Evolutionary conservation across 1,284 basidiomycete species (phyloP).

Genomic region (Cutaneotrichosporon arboriforme): DNA sequence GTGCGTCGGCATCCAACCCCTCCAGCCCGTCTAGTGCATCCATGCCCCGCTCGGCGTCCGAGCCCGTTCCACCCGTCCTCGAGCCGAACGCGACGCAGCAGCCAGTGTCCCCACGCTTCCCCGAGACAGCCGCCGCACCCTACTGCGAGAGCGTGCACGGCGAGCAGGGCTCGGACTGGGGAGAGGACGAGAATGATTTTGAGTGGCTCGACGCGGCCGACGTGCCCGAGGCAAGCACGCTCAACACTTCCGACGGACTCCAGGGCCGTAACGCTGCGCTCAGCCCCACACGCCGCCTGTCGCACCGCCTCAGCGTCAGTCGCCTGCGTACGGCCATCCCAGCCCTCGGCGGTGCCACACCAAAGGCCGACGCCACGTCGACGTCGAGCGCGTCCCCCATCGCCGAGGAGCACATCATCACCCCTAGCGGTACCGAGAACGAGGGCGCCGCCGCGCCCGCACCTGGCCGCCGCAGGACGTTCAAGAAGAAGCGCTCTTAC

Average conservation of each 20-base stretch:
- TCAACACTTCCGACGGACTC: background rate
- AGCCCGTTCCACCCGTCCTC: constrained; percentile 1
- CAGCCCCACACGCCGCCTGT: too few species aligned
- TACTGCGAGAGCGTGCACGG: constrained; percentile 38
- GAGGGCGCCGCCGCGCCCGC: background rate
- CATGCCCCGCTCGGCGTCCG: constrained; percentile 1
- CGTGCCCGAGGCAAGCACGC: constrained; percentile 12
- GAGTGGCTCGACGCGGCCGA: constrained; percentile 42
- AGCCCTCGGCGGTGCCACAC: too few species aligned
- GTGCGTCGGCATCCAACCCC: background rate
- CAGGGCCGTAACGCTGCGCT: too few species aligned
- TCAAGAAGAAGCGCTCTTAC: constrained; percentile 28
- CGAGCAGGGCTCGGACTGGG: constrained; percentile 46
- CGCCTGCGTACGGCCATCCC: too few species aligned
- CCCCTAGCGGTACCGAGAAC: too few species aligned
- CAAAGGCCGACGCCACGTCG: background rate
- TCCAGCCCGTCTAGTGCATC: background rate
- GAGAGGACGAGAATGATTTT: constrained; percentile 41
- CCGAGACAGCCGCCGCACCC: constrained; percentile 15
- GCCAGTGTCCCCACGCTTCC: constrained; percentile 2
- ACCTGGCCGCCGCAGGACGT: constrained; percentile 1
- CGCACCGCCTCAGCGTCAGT: too few species aligned
- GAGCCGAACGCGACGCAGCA: background rate
- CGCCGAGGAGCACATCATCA: background rate
- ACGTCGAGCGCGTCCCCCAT: background rate